Base-by-base conservation (phyloP, 2,329 filamentous ascomycete species). In the Fusarium ramigenum region DNA sequence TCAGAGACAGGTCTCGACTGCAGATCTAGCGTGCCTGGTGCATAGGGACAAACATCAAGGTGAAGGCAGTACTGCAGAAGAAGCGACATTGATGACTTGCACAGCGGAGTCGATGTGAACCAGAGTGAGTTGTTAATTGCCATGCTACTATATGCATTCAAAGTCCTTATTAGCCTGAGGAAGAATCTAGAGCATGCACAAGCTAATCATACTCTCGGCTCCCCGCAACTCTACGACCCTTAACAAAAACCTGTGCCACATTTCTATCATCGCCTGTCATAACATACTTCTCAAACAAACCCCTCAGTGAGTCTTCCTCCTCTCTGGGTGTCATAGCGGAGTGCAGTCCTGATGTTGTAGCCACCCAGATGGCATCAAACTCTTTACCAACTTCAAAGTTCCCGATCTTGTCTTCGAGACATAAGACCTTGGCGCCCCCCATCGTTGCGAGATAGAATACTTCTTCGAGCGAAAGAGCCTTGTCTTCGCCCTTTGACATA, bases 191-290 rank as follows among this genome's bases (percentile, higher is more conserved):
- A 4, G 9, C 10, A 4, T 23, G 2, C 12, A 7, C 1, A 5
- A 18, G 5, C 19, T 43, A 25, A 5, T 36, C 1, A n/a, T 34
- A 28, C 2, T 36, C 9, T 19, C 43, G n/a, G 12, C 21, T 42
- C 1, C 66, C 64, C 0, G 57, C 57, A 9, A 69, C 66, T 50
- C 57, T 44, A 2, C 37, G 43, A 2, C 66, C 66, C n/a, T 16
- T 63, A 0, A 69, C 49, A 57, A 56, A 69, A 3, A 69, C 66
- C 10, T 69, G 57, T 10, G 66, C 57, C 3, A 69, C 49, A 10
- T 69, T 69, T 18, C 66, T 43, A 19, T 69, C 66, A 23, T 69
- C 66, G 10, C 64, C 66, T 1, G 66, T 69, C 64, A 69, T 69
- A 1, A 69, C 18, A 36, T 69, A 69, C n/a, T 69, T 69, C 28